These are phyloP conservation scores for Gyrodon lividus DNA, from an alignment of 768 basidiomycete species.

Conservation along the genomic window DNA sequence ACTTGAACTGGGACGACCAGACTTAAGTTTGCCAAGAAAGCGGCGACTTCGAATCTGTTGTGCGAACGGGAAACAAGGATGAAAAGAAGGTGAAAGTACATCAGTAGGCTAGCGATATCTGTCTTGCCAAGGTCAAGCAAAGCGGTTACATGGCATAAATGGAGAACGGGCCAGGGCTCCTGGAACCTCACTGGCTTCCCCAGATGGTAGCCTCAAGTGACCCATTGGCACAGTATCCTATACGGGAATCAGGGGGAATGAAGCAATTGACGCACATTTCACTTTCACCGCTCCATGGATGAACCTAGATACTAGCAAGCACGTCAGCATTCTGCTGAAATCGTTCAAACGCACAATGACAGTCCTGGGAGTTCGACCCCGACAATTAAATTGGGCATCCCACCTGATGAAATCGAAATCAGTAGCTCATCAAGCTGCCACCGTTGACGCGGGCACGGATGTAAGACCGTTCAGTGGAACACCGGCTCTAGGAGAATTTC, in stretches of 20 bases:
- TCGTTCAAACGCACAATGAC: not conserved
- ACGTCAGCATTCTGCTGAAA: too few relatives aligned
- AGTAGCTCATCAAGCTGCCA: not conserved
- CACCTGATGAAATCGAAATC: not conserved
- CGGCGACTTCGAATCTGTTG: not conserved
- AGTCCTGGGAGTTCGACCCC: not conserved
- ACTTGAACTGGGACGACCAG: conserved; percentile 7
- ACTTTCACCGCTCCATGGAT: too few relatives aligned
- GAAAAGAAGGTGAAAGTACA: not conserved
- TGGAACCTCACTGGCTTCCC: too few relatives aligned
- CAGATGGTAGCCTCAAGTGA: too few relatives aligned
- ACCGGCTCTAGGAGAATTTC: too few relatives aligned
- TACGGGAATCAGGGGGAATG: too few relatives aligned
- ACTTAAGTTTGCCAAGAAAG: conserved; percentile 8
- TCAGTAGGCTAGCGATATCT: too few relatives aligned
- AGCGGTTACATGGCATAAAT: not conserved
- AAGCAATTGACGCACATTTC: too few relatives aligned
- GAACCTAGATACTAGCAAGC: too few relatives aligned
- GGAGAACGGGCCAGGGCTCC: too few relatives aligned
- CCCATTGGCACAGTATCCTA: too few relatives aligned
- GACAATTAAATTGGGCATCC: not conserved
- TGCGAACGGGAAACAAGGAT: conserved; percentile 2
- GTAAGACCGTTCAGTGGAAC: conserved; percentile 4
- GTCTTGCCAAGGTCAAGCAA: not conserved
- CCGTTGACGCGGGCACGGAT: not conserved